These are phyloP conservation scores for Nicotiana knightiana DNA, from an alignment of 257 asterid species.

Conservation along the genomic window DNA sequence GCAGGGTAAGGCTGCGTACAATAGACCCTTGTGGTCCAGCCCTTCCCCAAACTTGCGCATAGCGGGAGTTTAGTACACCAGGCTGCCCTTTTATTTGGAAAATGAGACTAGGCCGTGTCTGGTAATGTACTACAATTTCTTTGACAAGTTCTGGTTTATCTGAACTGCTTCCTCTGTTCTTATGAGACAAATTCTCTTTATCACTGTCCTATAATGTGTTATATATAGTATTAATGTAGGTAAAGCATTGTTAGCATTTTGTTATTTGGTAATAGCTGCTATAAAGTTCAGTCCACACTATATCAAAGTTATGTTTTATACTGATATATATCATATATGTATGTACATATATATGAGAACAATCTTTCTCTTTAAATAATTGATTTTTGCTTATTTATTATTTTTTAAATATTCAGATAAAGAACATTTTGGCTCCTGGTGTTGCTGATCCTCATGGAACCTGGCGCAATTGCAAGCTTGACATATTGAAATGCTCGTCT, in stretches of 20 bases:
- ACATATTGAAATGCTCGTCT: conserved; percentile 45
- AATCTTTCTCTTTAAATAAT: neutral
- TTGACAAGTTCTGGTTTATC: neutral
- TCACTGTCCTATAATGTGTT: neutral
- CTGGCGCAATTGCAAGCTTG: conserved; percentile 58
- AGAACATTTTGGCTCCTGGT: conserved; percentile 55
- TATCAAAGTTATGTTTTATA: neutral
- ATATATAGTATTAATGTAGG: too few species aligned
- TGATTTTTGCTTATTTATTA: neutral
- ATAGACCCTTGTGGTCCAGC: too few species aligned
- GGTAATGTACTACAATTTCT: too few species aligned
- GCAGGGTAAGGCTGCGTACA: too few species aligned
- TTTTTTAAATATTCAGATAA: conserved; percentile 26
- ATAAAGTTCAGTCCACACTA: neutral
- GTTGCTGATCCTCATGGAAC: conserved; percentile 53
- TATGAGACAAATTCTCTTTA: neutral
- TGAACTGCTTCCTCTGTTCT: neutral
- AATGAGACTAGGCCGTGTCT: neutral
- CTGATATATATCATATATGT: neutral
- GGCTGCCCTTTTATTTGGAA: neutral
- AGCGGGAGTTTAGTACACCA: too few species aligned
- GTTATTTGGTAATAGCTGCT: neutral
- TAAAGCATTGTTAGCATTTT: neutral
- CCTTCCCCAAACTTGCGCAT: too few species aligned
- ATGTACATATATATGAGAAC: neutral